A percentile compares a stretch with the other conserved stretches of the same genome.
Conservation (phyloP, 2,329 filamentous ascomycete genomes). For the Sarocladium strictum region DNA sequence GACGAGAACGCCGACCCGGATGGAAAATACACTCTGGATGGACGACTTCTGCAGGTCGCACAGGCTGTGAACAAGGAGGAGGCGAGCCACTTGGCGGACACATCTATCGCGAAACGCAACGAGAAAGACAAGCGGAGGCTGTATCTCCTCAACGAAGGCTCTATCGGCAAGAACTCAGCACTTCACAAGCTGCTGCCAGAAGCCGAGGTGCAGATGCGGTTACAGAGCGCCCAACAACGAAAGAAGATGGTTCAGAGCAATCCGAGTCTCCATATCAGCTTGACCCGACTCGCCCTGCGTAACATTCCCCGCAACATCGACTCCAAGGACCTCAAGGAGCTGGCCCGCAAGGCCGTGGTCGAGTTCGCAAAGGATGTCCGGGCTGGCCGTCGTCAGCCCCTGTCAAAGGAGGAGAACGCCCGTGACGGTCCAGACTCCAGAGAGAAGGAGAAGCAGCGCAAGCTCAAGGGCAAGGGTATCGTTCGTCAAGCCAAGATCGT, state of each 20-base stretch:
- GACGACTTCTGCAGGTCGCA: slow-evolving; percentile 77
- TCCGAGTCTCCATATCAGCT: slow-evolving; percentile 78
- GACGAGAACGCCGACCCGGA: slow-evolving; percentile 76
- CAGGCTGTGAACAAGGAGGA: slow-evolving; percentile 80
- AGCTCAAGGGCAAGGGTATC: slow-evolving; percentile 75
- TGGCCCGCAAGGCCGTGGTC: slow-evolving; percentile 88
- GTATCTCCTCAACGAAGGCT: slow-evolving; percentile 82
- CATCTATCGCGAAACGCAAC: slow-evolving; percentile 53
- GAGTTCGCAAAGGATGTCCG: slow-evolving; percentile 91
- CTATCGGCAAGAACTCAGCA: slow-evolving; percentile 69
- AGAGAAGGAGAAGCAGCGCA: slow-evolving; percentile 73
- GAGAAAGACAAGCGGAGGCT: slow-evolving; percentile 87
- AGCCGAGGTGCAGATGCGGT: slow-evolving; percentile 79
- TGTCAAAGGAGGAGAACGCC: slow-evolving; percentile 84
- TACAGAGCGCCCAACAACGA: slow-evolving; percentile 79
- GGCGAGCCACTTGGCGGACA: slow-evolving; percentile 68
- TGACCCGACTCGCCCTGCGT: slow-evolving; percentile 85
- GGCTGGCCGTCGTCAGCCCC: slow-evolving; percentile 62
- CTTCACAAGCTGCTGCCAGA: slow-evolving; percentile 71
- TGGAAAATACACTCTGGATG: slow-evolving; percentile 85
- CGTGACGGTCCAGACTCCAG: slow-evolving; percentile 76
- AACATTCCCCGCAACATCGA: slow-evolving; percentile 81
- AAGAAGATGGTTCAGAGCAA: slow-evolving; percentile 89
- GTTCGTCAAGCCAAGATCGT: slow-evolving; percentile 93
- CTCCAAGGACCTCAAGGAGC: slow-evolving; percentile 82